A percentile compares a stretch with the other conserved stretches of the same genome.
Conservation (phyloP, 73 alveolate genomes). For the Symbiodinium natans region DNA sequence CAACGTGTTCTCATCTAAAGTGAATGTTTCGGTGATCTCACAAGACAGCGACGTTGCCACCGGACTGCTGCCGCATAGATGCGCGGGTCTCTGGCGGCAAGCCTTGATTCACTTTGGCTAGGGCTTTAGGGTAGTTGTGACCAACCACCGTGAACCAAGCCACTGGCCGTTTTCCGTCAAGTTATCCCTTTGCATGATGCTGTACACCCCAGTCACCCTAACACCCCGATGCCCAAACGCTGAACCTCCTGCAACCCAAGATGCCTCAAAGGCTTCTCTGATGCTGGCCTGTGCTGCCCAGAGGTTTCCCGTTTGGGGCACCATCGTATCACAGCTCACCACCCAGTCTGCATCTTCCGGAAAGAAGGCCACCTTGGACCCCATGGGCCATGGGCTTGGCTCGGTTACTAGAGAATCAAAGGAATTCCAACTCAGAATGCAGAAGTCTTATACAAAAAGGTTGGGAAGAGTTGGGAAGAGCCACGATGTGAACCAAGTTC, state of each 20-base stretch:
- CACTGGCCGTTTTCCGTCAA: no score
- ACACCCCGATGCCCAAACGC: no score
- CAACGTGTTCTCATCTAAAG: no score
- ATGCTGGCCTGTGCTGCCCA: not conserved
- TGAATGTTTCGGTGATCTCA: no score
- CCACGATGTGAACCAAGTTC: not conserved
- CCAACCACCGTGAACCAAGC: no score
- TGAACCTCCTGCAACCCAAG: not conserved
- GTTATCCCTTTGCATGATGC: no score
- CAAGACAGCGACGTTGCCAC: no score
- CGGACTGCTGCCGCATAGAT: no score
- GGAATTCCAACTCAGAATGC: not conserved
- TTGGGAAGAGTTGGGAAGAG: not conserved
- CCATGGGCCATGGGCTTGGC: not conserved
- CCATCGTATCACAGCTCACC: not conserved
- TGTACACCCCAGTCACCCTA: no score
- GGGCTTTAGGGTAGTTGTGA: no score
- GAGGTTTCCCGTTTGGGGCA: not conserved
- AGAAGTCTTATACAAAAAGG: not conserved
- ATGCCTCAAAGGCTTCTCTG: not conserved
- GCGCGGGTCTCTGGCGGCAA: no score
- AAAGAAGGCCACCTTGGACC: not conserved
- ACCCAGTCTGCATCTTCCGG: not conserved
- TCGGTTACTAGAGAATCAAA: not conserved
- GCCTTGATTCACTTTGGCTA: no score